Conservation (phyloP, 148 eudicot genomes). For the Fallopia convolvulus region DNA sequence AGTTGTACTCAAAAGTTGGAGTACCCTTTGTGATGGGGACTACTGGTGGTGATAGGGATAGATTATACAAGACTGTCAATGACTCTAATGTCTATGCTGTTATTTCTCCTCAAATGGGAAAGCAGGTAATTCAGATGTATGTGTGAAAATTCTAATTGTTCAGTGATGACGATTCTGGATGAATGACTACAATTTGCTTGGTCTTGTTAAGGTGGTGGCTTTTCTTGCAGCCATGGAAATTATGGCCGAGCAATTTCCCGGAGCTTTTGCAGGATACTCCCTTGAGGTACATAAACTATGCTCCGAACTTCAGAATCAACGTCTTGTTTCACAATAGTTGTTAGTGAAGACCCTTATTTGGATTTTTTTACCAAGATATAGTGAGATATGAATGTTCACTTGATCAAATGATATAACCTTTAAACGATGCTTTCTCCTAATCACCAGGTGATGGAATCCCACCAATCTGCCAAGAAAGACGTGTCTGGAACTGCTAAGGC, state of each 20-base stretch:
- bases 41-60: slow-evolving; percentile 94
- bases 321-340: neutral
- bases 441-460: slow-evolving; percentile 81
- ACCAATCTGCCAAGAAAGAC: slow-evolving; percentile 76
- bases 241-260: slow-evolving; percentile 91
- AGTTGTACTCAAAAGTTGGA: slow-evolving; percentile 77
- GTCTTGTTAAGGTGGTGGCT: slow-evolving; percentile 69
- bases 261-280: slow-evolving; percentile 81
- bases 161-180: slow-evolving; percentile 4
- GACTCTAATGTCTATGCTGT: slow-evolving; percentile 76
- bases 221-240: slow-evolving; percentile 97
- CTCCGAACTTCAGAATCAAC: neutral
- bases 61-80: slow-evolving; percentile 58
- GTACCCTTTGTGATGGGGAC: slow-evolving; percentile 99
- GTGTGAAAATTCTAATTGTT: neutral
- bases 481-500: slow-evolving; percentile 96
- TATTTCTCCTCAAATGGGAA: slow-evolving; percentile 98
- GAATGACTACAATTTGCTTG: slow-evolving; percentile 8
- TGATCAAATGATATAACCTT: neutral
- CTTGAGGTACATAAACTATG: slow-evolving; percentile 36
- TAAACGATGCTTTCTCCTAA: neutral
- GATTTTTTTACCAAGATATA: neutral
- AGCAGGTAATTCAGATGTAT: slow-evolving; percentile 45
- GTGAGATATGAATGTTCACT: neutral
- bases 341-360: neutral